Evolutionary conservation across 2,329 filamentous ascomycete genomes (phyloP), one percentile per base, ranked within the genome.

Genomic region (Cordyceps militaris): DNA sequence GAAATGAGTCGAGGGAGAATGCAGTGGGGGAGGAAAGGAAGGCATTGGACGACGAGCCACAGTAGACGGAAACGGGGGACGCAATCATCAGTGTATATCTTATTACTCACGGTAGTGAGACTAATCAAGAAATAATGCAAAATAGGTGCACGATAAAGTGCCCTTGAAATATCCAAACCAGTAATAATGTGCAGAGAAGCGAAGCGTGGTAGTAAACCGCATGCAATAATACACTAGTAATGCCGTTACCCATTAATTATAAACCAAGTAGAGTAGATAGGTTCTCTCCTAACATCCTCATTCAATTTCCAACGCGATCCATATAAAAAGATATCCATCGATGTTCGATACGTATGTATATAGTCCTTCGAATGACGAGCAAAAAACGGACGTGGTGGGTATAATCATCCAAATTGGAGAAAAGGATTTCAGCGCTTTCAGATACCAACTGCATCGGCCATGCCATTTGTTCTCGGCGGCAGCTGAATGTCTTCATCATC

Each of bases 401-500:
- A 54, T 54, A 34, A 36, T 50, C 21, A 47, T 42, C 40, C 38
- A 38, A 38, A n/a, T n/a, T n/a, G n/a, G n/a, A n/a, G n/a, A 55
- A 49, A 43, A 11, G 21, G 24, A 42, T 14, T 38, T 6, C 19
- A 26, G 36, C 30, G 16, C 10, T 7, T 14, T 56, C 19, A 59
- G 14, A 52, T 67, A 68, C 63, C 53, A 26, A 60, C 34, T 3
- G 58, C 30, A 24, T 49, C 21, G 3, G 58, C 48, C 6, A 60
- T 65, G 55, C 67, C 66, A 42, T 63, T 66, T 56, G 61, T 67
- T 43, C 63, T 67, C 54, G 63, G 61, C 0, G 79, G 79, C 7
- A 83, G 70, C 52, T 76, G 70, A 57, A 84, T 84, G 65, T 84
- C 81, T 32, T 84, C 78, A 30, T 84, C 81, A 16, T 82, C 82